phyloP scores from a whole-genome alignment of 2,329 filamentous ascomycete genomes.

The Stromatinia cepivora region DNA sequence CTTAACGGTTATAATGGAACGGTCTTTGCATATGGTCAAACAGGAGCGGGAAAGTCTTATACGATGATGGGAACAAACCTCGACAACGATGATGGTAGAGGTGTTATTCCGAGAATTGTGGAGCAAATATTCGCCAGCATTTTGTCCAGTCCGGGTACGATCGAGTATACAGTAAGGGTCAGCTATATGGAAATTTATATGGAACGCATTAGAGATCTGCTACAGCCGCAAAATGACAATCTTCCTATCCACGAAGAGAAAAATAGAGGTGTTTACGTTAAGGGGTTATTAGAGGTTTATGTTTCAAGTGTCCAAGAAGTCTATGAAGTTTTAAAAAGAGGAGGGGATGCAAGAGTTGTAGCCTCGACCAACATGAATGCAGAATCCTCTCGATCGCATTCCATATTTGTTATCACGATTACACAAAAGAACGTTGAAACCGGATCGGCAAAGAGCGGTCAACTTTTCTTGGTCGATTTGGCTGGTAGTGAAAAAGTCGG shows the following conservation, averaged over 20 bases:
- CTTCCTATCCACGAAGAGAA: conserved; percentile 98
- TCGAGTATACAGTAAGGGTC: conserved; percentile 97
- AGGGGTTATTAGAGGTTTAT: conserved; percentile 91
- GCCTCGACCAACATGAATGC: conserved; percentile 99
- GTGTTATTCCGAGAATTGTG: conserved; percentile 94
- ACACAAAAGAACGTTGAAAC: conserved; percentile 98
- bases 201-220: conserved; percentile 93
- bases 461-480: conserved; percentile 96
- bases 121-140: conserved; percentile 98
- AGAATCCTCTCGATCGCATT: conserved; percentile 96
- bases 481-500: conserved; percentile 98
- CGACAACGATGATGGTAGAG: conserved; percentile 81
- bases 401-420: conserved; percentile 95
- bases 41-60: conserved; percentile 96
- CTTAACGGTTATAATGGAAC: conserved; percentile 99
- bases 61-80: conserved; percentile 99
- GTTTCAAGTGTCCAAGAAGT: conserved; percentile 95
- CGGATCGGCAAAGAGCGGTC: conserved; percentile 91
- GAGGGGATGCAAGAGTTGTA: conserved; percentile 85
- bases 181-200: conserved; percentile 99
- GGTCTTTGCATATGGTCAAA: conserved; percentile 98
- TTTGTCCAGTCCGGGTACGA: conserved; percentile 84
- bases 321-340: conserved; percentile 93
- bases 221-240: conserved; percentile 93
- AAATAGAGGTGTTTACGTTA: conserved; percentile 93